These are phyloP conservation scores for Fusarium secorum DNA, from an alignment of 2,329 filamentous ascomycete species.

Conservation along the genomic window DNA sequence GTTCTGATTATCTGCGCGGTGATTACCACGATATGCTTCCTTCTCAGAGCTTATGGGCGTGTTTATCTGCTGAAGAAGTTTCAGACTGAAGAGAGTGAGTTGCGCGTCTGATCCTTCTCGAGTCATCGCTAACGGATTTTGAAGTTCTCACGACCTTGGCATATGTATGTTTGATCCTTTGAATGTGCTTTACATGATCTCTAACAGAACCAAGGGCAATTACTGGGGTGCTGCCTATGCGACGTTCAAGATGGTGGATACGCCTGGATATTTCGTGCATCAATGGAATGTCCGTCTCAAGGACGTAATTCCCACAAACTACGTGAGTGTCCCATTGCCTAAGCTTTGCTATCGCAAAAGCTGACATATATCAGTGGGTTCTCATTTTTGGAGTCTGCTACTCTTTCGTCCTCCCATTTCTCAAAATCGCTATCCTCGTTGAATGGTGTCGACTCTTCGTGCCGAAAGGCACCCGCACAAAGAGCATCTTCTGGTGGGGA, in stretches of 20 bases:
- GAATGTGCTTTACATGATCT: accelerated
- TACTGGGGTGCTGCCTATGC: slow-evolving; percentile 37
- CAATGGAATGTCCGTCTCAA: slow-evolving; percentile 44
- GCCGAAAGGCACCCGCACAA: slow-evolving; percentile 23
- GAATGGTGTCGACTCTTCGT: slow-evolving; percentile 54
- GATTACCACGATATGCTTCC: background rate
- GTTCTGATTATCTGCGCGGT: background rate
- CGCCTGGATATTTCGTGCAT: slow-evolving; percentile 49
- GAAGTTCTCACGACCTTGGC: slow-evolving; percentile 4
- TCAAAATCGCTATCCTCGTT: slow-evolving; percentile 53
- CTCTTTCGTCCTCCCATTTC: slow-evolving; percentile 47
- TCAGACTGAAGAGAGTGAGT: slow-evolving; percentile 1
- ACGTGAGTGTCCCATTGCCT: background rate
- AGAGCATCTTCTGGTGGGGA: slow-evolving; percentile 48
- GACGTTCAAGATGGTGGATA: slow-evolving; percentile 37
- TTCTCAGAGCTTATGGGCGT: background rate
- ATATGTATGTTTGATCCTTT: background rate
- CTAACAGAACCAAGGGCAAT: background rate
- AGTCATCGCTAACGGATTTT: background rate
- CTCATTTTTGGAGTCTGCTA: slow-evolving; percentile 49
- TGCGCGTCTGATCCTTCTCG: background rate
- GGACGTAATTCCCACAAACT: slow-evolving; percentile 40
- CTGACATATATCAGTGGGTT: slow-evolving; percentile 39
- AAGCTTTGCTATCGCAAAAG: background rate
- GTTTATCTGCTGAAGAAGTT: background rate